Base-by-base conservation (phyloP, 352 stramenopile species). In the Globisporangium mamillatum region DNA sequence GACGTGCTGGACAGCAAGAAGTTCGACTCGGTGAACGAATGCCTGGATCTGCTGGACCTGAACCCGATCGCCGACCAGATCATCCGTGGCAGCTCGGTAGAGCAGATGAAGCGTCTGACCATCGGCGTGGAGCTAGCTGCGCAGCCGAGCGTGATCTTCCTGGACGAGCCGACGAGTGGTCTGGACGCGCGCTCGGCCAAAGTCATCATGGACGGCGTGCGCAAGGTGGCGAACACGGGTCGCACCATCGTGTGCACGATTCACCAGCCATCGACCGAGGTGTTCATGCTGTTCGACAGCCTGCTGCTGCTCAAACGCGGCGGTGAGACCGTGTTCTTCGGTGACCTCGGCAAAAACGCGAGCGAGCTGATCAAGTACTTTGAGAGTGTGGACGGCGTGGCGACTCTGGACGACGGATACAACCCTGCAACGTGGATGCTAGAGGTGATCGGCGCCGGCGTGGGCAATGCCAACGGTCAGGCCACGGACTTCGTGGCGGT, bases 121-220 rank as follows among this genome's bases (percentile, higher is more conserved):
- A 94, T 98, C 38, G 94, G 91, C 32, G 89, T 98, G 4, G 95
- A 98, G 67, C 78, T 98, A 41, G 90, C 96, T 2, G 88, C 86
- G 1, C 89, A 94, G 54, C 84, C 92, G 16, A 90, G 81, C 29
- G 76, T 98, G 48, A 61, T 98, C 3, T 97, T 98, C 71, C 63
- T 93, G 5, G 93, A 98, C 67, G 91, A 98, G 63, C 91, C 91
- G 1, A 98, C 89, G 0, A 36, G 9, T 1, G 52, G 24, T 1
- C 66, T 97, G 22, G 93, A 98, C 69, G 84, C 82, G 2, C 92
- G 83, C 36, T 86, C 79, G 6, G 93, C 93, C 5, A 87, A 96
- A 60, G 71, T 93, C 41, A 69, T 97, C 32, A 92, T 97, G 68
- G 78, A 92, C 22, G 80, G 94, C 1, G 78, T 97, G 25, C 89